Evolutionary conservation across 768 basidiomycete genomes (phyloP), one percentile per base, ranked within the genome.

Genomic region (Mycena vitilis): DNA sequence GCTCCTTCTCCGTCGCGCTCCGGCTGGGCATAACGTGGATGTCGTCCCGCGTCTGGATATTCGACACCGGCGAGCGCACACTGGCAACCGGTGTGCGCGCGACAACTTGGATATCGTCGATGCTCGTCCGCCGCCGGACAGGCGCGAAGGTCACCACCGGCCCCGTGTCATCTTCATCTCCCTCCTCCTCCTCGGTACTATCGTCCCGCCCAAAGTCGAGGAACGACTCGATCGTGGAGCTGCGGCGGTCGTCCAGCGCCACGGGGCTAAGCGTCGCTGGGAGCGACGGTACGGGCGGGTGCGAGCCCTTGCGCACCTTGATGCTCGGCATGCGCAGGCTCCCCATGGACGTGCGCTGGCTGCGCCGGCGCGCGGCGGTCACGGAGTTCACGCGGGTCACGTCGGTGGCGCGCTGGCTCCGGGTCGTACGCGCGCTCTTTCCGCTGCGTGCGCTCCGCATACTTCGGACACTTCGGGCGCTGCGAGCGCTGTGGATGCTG

Each of bases 301-400:
- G 65, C 23, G 71, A 68, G 52, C 56, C 63, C 38, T 66, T 72
- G 59, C 60, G 58, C 11, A 2, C 10, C 37, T 49, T 60, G 20
- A 45, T 80, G 56, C 56, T 82, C 57, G 87, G 89, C 25, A 93
- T 79, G 1, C 92, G 87, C 10, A 94, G 79, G 73, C 90, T 92
- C 25, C 87, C 85, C 71, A 89, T 87, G 6, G 91, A 92, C 10
- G 87, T 83, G 2, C 90, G 83, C 49, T 83, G 81, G 75, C 90
- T 91, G 47, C 92, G 85, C 65, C 81, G 85, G 65, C 87, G 86
- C 1, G 93, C 93, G 6, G 93, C 89, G 6, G 85, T 84, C 4
- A 94, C 83, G 10, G 85, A 82, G 44, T 82, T 82, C 16, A 81
- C 74, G 40, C 81, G 79, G 54, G 71, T 77, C 63, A 68, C 76